Conservation (phyloP, 1,284 basidiomycete species). For the Leccinum insolens region DNA sequence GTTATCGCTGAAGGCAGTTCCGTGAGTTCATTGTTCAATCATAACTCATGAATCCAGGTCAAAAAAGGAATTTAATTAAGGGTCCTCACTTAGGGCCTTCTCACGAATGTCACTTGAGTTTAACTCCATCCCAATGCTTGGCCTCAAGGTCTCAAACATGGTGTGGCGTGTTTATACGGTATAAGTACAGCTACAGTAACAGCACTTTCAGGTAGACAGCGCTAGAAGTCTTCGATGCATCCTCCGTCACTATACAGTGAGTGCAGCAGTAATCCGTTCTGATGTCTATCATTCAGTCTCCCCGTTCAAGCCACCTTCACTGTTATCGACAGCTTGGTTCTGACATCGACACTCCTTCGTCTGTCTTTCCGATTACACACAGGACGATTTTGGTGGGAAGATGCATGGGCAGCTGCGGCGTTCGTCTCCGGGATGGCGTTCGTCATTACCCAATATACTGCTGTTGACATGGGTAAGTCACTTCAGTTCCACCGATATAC, state of each 20-base stretch:
- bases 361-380: not conserved
- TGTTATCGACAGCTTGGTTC: not conserved
- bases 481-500: not conserved
- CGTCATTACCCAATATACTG: not conserved
- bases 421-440: not conserved
- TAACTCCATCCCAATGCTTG: not conserved
- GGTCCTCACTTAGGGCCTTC: too few species aligned
- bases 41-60: too few species aligned
- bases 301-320: not conserved
- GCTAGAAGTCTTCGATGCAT: not conserved
- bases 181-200: not conserved
- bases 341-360: not conserved
- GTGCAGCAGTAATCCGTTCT: not conserved
- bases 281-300: not conserved
- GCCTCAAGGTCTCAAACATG: not conserved
- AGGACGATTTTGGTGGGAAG: not conserved
- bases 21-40: too few species aligned
- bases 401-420: not conserved
- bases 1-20: too few species aligned
- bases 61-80: too few species aligned
- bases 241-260: not conserved
- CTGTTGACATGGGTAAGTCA: not conserved
- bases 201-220: not conserved
- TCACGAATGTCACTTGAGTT: too few species aligned
- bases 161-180: not conserved